A percentile compares a stretch with the other conserved stretches of the same genome.
phyloP scores from a whole-genome alignment of 768 basidiomycete genomes.

The Gloeopeniophorella convolvens region DNA sequence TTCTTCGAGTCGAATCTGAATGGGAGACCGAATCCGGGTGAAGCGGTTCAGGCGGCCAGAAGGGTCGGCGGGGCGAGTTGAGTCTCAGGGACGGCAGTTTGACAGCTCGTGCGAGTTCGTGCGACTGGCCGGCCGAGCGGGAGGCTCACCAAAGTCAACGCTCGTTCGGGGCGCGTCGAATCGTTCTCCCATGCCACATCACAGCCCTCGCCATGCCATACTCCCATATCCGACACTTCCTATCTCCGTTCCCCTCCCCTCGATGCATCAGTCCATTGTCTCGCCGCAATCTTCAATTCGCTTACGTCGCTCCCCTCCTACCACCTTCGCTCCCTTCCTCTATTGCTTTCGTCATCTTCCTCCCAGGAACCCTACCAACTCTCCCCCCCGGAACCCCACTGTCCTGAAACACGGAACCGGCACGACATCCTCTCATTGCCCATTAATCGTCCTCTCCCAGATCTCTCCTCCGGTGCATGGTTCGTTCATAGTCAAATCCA shows the following conservation, averaged over 20 bases:
- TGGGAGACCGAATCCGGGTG: neutral
- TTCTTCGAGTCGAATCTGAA: neutral
- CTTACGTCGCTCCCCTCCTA: constrained; percentile 20
- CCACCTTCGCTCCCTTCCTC: constrained; percentile 11
- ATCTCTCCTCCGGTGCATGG: constrained; percentile 12
- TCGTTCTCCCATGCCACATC: constrained; percentile 21
- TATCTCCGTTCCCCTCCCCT: constrained; percentile 20
- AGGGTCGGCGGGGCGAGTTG: constrained; percentile 6
- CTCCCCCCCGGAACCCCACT: constrained; percentile 16
- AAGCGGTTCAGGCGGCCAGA: constrained; percentile 2
- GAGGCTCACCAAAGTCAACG: no score
- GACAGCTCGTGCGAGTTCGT: constrained; percentile 21
- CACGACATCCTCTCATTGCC: constrained; percentile 5
- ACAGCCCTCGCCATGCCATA: constrained; percentile 18
- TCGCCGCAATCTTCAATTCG: constrained; percentile 16
- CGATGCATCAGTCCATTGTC: constrained; percentile 16
- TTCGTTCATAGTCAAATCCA: constrained; percentile 5
- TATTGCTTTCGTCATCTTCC: constrained; percentile 9
- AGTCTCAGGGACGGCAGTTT: constrained; percentile 16
- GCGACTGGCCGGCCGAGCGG: constrained; percentile 19
- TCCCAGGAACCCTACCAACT: constrained; percentile 16
- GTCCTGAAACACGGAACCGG: constrained; percentile 10
- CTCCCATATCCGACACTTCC: constrained; percentile 18
- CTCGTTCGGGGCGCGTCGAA: no score
- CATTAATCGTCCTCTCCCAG: constrained; percentile 13